Base-by-base conservation (phyloP, 768 basidiomycete species). In the Floccularia luteovirens region DNA sequence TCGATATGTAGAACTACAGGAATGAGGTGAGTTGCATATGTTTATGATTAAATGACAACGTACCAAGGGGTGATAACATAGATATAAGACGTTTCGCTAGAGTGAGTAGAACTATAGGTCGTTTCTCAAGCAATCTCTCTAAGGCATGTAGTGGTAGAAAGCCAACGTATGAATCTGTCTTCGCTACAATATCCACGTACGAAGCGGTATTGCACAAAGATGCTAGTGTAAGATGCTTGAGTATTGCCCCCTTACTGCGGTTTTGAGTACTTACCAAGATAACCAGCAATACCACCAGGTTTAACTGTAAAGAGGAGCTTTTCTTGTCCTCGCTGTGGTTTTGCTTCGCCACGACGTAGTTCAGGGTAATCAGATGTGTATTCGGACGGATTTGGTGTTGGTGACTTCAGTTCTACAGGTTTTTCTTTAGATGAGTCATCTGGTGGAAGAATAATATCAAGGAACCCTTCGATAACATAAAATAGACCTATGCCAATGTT, bases 91-190 rank as follows among this genome's bases (percentile, higher is more conserved):
- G 79, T 58, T 98, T 99, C 0, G 94, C 91, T 19, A 99, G 69
- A 0, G 96, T 99, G 11, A 99, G 66, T 8, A 98, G 71, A 2
- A 99, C 96, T 39, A 99, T 98, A 1, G 96, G 96, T 34, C 88
- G 74, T 50, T 92, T 84, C 60, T 98, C 96, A 30, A 98, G 72
- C 40, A 99, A 70, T 17, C 87, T 71, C 54, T 98, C 91, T 41
- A 99, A 64, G 4, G 94, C 85, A 53, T 83, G 75, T 2, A 87
- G 79, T 1, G 96, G 89, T 21, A 99, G 60, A 59, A 94, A 94
- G 0, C 96, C 96, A 47, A 98, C 96, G 52, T 94, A 99, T n/a
- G 84, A 86, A 55, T 99, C 94, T 0, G 93, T 98, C 66, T 97
- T 98, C 3, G 96, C 92, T 48, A 74, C 83, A 56, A 99, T 96